Evolutionary conservation across 169 alveolate species (phyloP).

Genomic region (Eimeria acervulina): DNA sequence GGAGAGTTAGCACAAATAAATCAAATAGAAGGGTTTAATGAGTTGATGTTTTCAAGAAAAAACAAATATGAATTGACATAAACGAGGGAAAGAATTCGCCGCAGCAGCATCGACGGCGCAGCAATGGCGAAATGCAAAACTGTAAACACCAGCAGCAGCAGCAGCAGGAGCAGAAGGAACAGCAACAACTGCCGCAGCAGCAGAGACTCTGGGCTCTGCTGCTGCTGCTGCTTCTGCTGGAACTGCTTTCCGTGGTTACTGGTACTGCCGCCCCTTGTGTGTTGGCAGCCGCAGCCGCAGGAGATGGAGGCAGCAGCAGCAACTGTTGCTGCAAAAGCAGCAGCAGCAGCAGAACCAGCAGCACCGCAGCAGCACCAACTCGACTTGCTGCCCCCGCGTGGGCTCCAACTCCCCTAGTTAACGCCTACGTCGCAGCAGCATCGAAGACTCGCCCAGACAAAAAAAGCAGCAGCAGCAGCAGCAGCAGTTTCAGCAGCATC

Average conservation of each 20-base stretch:
- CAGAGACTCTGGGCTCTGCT: background rate
- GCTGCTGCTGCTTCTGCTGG: conserved; percentile 44
- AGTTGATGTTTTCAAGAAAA: no score
- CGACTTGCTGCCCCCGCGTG: background rate
- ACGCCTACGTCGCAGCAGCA: background rate
- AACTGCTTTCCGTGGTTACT: conserved; percentile 11
- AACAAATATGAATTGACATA: no score
- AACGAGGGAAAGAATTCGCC: background rate
- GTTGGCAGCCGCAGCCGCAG: background rate
- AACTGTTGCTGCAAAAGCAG: background rate
- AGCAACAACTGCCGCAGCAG: conserved; percentile 7
- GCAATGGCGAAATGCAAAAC: background rate
- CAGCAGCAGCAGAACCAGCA: conserved; percentile 9
- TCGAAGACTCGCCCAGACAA: background rate
- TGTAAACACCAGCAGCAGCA: background rate
- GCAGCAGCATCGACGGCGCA: conserved; percentile 4
- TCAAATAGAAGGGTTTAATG: background rate
- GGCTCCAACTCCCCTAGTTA: background rate
- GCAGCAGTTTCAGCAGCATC: background rate
- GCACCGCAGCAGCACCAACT: background rate
- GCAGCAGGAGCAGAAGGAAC: background rate
- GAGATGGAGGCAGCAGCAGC: conserved; percentile 3
- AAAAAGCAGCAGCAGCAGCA: background rate
- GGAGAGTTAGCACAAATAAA: no score
- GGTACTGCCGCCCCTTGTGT: background rate